Conservation (phyloP, 2,329 filamentous ascomycete genomes). For the Colletotrichum agaves region DNA sequence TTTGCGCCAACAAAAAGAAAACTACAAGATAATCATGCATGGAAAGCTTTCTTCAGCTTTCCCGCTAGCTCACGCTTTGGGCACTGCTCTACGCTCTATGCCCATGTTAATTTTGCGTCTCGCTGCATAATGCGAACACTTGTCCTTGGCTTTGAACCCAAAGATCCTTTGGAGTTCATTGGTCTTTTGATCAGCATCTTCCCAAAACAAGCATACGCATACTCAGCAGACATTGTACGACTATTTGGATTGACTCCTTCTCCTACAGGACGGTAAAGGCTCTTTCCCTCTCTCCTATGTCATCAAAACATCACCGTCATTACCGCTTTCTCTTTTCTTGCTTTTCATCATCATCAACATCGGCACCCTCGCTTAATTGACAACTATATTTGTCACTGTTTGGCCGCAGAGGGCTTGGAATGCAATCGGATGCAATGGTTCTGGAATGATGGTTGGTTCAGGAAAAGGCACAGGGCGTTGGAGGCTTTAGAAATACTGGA, state of each 20-base stretch:
- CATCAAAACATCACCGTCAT: neutral
- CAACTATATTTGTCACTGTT: constrained; percentile 17
- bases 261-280: neutral
- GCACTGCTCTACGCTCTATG: neutral
- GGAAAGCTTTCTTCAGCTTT: neutral
- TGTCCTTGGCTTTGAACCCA: neutral
- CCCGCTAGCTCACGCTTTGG: neutral
- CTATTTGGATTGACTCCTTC: neutral
- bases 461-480: constrained; percentile 2
- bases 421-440: neutral
- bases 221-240: constrained; percentile 2
- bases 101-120: neutral
- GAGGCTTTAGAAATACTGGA: constrained; percentile 12
- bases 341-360: neutral
- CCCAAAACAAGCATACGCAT: neutral
- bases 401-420: neutral
- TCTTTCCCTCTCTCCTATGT: neutral
- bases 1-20: too few relatives aligned
- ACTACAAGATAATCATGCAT: too few relatives aligned
- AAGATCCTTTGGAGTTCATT: neutral
- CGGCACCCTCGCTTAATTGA: constrained; percentile 17
- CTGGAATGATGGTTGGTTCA: neutral
- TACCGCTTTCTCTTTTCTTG: neutral
- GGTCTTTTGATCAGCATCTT: neutral
- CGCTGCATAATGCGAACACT: neutral